Percentiles rank a stretch among this genome's conserved stretches.
phyloP scores from a whole-genome alignment of 495 filamentous ascomycete genomes.

The Xylaria scruposa region DNA sequence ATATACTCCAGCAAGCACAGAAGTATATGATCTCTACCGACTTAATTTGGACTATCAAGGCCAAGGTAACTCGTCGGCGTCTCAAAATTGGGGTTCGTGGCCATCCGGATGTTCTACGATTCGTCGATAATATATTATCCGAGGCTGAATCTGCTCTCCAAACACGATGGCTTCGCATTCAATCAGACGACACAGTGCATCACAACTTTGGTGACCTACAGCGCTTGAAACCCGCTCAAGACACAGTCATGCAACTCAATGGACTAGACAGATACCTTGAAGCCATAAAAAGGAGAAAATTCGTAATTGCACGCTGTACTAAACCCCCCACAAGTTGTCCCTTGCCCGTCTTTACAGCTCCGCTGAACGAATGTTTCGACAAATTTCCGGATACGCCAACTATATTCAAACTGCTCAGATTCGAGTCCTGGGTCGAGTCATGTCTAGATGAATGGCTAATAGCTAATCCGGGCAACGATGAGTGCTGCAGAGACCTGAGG shows the following conservation, averaged over 20 bases:
- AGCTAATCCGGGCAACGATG: too few species aligned
- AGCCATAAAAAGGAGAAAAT: neutral
- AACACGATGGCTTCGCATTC: constrained; percentile 26
- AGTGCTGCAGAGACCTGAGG: constrained; percentile 18
- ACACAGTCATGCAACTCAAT: constrained; percentile 7
- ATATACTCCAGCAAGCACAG: constrained; percentile 44
- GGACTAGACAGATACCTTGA: constrained; percentile 23
- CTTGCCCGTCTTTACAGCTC: too few species aligned
- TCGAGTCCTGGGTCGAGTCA: too few species aligned
- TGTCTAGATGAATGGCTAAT: too few species aligned
- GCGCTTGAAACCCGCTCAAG: constrained; percentile 11
- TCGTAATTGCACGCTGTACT: neutral
- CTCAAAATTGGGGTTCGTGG: constrained; percentile 47
- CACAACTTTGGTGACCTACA: constrained; percentile 8
- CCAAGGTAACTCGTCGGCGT: constrained; percentile 58
- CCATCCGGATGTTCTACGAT: constrained; percentile 16
- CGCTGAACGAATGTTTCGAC: too few species aligned
- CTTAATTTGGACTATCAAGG: constrained; percentile 50
- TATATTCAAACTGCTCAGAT: too few species aligned
- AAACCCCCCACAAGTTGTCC: neutral
- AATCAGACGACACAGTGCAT: neutral
- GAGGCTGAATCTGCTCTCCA: too few species aligned
- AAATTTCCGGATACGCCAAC: too few species aligned
- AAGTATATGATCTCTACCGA: constrained; percentile 37
- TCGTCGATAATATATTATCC: constrained; percentile 32